phyloP scores from a whole-genome alignment of 495 filamentous ascomycete species.

The Usnea hakonensis region DNA sequence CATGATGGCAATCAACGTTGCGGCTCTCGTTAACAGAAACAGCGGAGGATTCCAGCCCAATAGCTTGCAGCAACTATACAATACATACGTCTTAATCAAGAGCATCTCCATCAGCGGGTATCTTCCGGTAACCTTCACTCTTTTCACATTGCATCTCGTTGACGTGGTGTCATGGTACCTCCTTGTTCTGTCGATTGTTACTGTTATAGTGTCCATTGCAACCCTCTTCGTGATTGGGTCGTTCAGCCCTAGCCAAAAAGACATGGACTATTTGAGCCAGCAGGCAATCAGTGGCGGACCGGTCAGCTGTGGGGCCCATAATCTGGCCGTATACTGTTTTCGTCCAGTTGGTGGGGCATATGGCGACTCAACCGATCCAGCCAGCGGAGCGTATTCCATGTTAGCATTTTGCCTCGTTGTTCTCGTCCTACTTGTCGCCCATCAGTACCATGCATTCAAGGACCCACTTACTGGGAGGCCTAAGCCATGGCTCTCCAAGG shows the following conservation, averaged over 20 bases:
- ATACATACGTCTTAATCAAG: conserved; percentile 17
- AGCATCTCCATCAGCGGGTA: conserved; percentile 21
- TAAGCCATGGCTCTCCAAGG: neutral
- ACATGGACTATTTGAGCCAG: neutral
- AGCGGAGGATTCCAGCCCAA: conserved; percentile 17
- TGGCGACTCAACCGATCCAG: neutral
- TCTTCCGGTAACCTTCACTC: conserved; percentile 21
- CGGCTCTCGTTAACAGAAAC: conserved; percentile 12
- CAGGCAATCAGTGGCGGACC: conserved; percentile 4
- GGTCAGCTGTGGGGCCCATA: neutral
- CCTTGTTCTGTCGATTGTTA: conserved; percentile 14
- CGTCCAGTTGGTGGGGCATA: neutral
- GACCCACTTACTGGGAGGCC: neutral
- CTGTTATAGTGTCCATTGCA: conserved; percentile 17
- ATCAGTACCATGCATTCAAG: conserved; percentile 1
- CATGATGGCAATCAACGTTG: conserved; percentile 26
- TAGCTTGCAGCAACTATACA: conserved; percentile 20
- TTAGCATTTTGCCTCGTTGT: conserved; percentile 8
- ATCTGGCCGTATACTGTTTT: conserved; percentile 6
- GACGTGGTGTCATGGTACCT: conserved; percentile 24
- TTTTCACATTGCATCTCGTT: conserved; percentile 19
- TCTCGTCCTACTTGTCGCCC: neutral
- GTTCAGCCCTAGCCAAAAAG: conserved; percentile 6
- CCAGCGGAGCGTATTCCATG: neutral
- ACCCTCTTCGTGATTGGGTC: conserved; percentile 15